Conservation (phyloP, 2,329 filamentous ascomycete genomes). For the Dichotomopilus funicola region DNA sequence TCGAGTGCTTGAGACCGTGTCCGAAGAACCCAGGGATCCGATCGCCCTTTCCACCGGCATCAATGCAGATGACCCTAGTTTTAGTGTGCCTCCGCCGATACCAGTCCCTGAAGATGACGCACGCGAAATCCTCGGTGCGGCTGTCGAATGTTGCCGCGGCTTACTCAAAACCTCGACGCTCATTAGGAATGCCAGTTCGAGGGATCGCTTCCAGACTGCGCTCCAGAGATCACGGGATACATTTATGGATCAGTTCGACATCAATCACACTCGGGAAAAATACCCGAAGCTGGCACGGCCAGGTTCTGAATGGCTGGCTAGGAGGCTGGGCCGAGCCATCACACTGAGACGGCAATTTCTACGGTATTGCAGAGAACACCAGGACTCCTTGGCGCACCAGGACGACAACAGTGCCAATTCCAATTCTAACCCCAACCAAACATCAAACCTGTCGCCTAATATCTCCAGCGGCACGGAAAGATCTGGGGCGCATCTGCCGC, state of each 20-base stretch:
- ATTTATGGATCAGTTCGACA: slow-evolving; percentile 14
- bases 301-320: slow-evolving; percentile 15
- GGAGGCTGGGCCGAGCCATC: slow-evolving; percentile 27
- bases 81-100: neutral
- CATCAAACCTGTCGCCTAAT: too few species aligned
- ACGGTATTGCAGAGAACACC: slow-evolving; percentile 27
- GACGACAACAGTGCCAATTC: too few species aligned
- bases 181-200: slow-evolving; percentile 10
- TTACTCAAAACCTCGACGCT: neutral
- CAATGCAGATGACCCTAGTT: neutral
- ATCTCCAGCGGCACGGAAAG: too few species aligned
- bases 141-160: neutral
- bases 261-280: slow-evolving; percentile 18
- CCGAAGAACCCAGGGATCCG: neutral
- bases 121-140: slow-evolving; percentile 1
- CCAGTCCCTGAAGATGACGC: neutral
- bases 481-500: neutral
- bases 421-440: too few species aligned
- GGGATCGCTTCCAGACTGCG: slow-evolving; percentile 15
- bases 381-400: neutral
- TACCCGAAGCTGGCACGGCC: slow-evolving; percentile 16
- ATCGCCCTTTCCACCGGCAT: neutral
- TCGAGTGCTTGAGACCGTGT: neutral
- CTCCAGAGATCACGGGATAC: neutral
- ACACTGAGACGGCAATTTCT: slow-evolving; percentile 28